A percentile compares a stretch with the other conserved stretches of the same genome.
Evolutionary conservation across 108 stramenopile species (phyloP).

Genomic region (Schizochytrium sp.): DNA sequence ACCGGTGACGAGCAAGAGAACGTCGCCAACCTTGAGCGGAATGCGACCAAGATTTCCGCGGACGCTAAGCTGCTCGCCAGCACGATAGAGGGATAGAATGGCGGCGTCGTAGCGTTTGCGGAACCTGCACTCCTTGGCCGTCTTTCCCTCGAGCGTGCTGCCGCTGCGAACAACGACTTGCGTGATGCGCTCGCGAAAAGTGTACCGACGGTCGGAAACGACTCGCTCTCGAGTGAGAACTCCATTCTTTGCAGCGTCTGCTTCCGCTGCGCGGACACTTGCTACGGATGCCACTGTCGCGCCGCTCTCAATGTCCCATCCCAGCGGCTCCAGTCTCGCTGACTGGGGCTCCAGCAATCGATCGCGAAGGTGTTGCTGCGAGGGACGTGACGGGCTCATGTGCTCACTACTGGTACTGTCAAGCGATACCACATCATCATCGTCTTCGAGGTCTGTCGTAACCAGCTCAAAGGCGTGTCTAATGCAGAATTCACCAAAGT

Average conservation of each 20-base stretch:
- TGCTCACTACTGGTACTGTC: too few species aligned
- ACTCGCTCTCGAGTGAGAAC: neutral
- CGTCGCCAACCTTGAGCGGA: neutral
- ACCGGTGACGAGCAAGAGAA: neutral
- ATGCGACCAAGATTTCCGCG: neutral
- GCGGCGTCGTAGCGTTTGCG: slow-evolving; percentile 6
- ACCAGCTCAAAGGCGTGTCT: slow-evolving; percentile 68
- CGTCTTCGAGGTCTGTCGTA: slow-evolving; percentile 50
- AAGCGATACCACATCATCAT: neutral
- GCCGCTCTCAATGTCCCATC: neutral
- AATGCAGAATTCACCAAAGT: slow-evolving; percentile 69
- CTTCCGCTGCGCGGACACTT: too few species aligned
- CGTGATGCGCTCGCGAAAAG: neutral
- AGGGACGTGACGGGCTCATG: too few species aligned
- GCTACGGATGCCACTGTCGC: neutral
- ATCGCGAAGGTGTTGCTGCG: neutral
- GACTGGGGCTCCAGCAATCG: neutral
- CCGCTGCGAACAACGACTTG: neutral
- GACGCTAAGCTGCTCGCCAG: neutral
- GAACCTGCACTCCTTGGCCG: slow-evolving; percentile 9
- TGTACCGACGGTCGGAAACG: neutral
- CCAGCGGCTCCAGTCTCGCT: neutral
- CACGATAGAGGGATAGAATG: neutral
- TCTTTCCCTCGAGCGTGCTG: neutral
- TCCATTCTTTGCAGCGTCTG: neutral